Evolutionary conservation across 2,329 filamentous ascomycete genomes (phyloP).

Genomic region (Claviceps capensis): DNA sequence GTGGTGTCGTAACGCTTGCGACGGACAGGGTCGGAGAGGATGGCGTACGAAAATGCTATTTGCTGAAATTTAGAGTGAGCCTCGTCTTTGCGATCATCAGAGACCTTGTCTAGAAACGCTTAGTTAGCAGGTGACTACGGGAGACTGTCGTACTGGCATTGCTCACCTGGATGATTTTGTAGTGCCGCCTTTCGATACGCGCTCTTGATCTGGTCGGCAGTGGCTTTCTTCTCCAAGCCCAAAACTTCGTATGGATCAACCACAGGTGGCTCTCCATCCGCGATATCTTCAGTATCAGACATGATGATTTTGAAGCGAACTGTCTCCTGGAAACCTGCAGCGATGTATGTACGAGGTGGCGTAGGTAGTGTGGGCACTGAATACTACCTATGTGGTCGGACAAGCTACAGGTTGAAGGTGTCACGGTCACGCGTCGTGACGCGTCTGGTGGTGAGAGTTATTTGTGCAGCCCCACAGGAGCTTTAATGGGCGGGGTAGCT

Average conservation of each 20-base stretch:
- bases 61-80: conserved; percentile 78
- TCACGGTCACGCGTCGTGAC: conserved; percentile 11
- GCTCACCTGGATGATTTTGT: conserved; percentile 68
- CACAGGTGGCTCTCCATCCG: conserved; percentile 43
- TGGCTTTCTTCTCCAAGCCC: conserved; percentile 54
- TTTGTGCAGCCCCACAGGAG: background rate
- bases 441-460: conserved; percentile 4
- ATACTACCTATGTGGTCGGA: background rate
- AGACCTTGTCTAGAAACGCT: conserved; percentile 53
- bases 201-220: conserved; percentile 67
- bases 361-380: background rate
- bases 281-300: conserved; percentile 37
- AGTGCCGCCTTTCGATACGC: conserved; percentile 87
- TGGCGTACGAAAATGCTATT: conserved; percentile 85
- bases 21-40: conserved; percentile 71
- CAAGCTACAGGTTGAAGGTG: conserved; percentile 4
- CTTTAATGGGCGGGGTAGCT: conserved; percentile 2
- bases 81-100: conserved; percentile 49
- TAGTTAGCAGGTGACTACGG: background rate
- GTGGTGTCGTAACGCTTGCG: conserved; percentile 82
- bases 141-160: background rate
- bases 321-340: background rate
- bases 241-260: conserved; percentile 74
- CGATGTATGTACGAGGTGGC: background rate
- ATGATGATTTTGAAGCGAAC: conserved; percentile 17